phyloP scores from a whole-genome alignment of 768 basidiomycete species.

The Sarcomyxa edulis region DNA sequence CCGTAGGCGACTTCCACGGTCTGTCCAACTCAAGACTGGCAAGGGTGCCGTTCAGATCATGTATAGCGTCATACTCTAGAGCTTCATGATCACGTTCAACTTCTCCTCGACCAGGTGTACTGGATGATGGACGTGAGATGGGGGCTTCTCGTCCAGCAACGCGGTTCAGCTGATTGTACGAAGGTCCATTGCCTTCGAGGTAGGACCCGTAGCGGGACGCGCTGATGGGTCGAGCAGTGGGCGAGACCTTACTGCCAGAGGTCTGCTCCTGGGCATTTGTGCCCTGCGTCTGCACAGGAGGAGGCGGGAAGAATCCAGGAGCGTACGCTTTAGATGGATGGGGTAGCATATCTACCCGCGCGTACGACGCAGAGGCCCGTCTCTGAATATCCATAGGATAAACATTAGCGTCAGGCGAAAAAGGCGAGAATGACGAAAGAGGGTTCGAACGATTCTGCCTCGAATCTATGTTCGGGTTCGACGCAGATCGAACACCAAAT shows the following conservation, averaged over 20 bases:
- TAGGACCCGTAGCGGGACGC: conserved; percentile 41
- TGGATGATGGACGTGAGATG: conserved; percentile 49
- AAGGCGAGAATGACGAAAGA: conserved; percentile 59
- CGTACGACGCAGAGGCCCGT: conserved; percentile 28
- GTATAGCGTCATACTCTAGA: conserved; percentile 48
- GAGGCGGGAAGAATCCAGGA: conserved; percentile 41
- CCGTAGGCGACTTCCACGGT: conserved; percentile 8
- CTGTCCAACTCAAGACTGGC: conserved; percentile 68
- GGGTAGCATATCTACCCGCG: conserved; percentile 36
- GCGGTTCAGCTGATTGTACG: conserved; percentile 34
- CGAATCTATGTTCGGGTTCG: conserved; percentile 5
- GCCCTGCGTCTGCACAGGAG: no score
- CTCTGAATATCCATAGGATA: conserved; percentile 29
- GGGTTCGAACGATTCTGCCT: conserved; percentile 12
- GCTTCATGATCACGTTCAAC: conserved; percentile 15
- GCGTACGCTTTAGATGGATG: conserved; percentile 46
- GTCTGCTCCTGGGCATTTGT: conserved; percentile 20
- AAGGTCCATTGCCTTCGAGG: conserved; percentile 34
- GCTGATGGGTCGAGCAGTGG: conserved; percentile 38
- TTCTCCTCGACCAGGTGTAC: conserved; percentile 13
- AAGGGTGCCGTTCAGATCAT: conserved; percentile 71
- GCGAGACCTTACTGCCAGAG: conserved; percentile 33
- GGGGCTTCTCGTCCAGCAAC: conserved; percentile 39
- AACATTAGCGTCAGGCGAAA: conserved; percentile 70
- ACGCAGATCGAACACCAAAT: conserved; percentile 10